These are phyloP conservation scores for Stachybotrys echinatus DNA, from an alignment of 2,329 filamentous ascomycete species.

Conservation along the genomic window DNA sequence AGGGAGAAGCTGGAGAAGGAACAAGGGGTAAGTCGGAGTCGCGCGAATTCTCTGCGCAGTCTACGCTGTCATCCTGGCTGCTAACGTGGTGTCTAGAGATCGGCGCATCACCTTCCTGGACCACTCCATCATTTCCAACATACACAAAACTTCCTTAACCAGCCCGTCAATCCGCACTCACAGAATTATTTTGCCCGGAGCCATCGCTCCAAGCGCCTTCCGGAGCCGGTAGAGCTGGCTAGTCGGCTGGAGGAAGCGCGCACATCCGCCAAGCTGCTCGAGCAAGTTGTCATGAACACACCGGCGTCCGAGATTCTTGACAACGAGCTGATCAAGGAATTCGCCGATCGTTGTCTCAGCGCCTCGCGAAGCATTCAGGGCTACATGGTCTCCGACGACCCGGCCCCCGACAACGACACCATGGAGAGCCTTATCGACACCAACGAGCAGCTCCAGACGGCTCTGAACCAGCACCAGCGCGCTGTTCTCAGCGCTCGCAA, in stretches of 20 bases:
- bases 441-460: constrained; percentile 82
- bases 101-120: too few species aligned
- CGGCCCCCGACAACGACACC: constrained; percentile 84
- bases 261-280: constrained; percentile 86
- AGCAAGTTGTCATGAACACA: constrained; percentile 85
- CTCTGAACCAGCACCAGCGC: constrained; percentile 79
- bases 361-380: constrained; percentile 77
- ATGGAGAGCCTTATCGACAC: constrained; percentile 92
- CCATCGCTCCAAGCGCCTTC: constrained; percentile 46
- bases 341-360: constrained; percentile 76
- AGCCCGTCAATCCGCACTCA: constrained; percentile 28
- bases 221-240: constrained; percentile 70
- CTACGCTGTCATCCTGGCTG: neutral
- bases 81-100: too few species aligned
- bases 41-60: constrained; percentile 2
- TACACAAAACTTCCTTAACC: constrained; percentile 3
- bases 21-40: constrained; percentile 42
- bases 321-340: constrained; percentile 91
- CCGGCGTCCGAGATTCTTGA: constrained; percentile 67
- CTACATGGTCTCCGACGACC: constrained; percentile 77
- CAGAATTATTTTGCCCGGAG: constrained; percentile 55
- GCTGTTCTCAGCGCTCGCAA: constrained; percentile 63
- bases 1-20: constrained; percentile 60
- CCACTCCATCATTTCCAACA: too few species aligned
- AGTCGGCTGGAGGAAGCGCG: constrained; percentile 83